Conservation (phyloP, 108 stramenopile genomes). For the Skeletonema marinoi region DNA sequence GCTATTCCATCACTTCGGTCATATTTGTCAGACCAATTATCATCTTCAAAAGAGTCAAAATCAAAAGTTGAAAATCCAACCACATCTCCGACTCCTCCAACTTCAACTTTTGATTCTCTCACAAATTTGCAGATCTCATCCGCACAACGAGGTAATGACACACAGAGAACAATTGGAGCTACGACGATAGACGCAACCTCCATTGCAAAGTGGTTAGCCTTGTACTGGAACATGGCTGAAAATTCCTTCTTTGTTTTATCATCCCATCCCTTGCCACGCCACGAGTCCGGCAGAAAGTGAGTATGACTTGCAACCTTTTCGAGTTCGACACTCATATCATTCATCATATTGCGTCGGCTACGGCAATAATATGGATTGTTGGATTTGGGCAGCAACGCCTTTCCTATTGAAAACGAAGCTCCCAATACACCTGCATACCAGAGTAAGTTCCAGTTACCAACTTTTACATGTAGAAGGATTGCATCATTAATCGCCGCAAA, state of each 20-base stretch:
- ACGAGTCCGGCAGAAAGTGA: constrained; percentile 89
- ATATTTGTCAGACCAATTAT: constrained; percentile 68
- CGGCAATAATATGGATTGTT: constrained; percentile 55
- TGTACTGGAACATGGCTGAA: constrained; percentile 82
- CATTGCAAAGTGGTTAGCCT: constrained; percentile 72
- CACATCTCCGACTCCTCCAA: constrained; percentile 87
- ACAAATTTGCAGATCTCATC: constrained; percentile 86
- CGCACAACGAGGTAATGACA: constrained; percentile 86
- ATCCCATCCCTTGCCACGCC: constrained; percentile 77
- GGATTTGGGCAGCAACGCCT: constrained; percentile 66
- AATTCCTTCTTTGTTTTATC: constrained; percentile 65
- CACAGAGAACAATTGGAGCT: constrained; percentile 87
- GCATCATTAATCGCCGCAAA: constrained; percentile 93
- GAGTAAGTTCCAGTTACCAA: constrained; percentile 90
- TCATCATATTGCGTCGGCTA: constrained; percentile 57
- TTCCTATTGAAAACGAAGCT: constrained; percentile 83
- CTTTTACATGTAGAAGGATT: constrained; percentile 91
- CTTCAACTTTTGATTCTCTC: constrained; percentile 70
- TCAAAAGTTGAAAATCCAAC: constrained; percentile 93
- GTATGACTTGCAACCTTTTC: constrained; percentile 80
- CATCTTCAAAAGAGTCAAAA: constrained; percentile 84
- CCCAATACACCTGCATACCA: constrained; percentile 90
- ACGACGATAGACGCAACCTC: constrained; percentile 86
- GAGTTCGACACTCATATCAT: constrained; percentile 72
- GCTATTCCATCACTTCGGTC: not conserved